Evolutionary conservation across 2,329 filamentous ascomycete species (phyloP).

Genomic region (Trichoderma polysporum): DNA sequence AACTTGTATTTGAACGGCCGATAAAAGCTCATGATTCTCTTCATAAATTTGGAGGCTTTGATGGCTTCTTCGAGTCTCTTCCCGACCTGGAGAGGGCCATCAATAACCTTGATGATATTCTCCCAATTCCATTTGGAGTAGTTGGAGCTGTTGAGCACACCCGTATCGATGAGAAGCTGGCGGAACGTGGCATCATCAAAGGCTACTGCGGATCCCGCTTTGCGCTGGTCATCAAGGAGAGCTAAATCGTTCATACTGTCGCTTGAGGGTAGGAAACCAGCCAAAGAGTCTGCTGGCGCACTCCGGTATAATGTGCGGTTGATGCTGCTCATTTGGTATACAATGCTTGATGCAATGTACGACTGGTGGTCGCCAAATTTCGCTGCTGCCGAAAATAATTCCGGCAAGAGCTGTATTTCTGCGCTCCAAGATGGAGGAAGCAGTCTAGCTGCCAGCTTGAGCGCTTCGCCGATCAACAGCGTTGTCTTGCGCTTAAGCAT

Average conservation of each 20-base stretch:
- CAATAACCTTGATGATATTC: slow-evolving; percentile 82
- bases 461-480: slow-evolving; percentile 82
- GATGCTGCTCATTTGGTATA: slow-evolving; percentile 98
- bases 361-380: slow-evolving; percentile 69
- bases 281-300: slow-evolving; percentile 48
- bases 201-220: slow-evolving; percentile 45
- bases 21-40: slow-evolving; percentile 91
- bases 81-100: slow-evolving; percentile 85
- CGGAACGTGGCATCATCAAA: slow-evolving; percentile 64
- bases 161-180: slow-evolving; percentile 70
- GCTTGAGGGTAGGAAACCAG: slow-evolving; percentile 42
- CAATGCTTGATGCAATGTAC: slow-evolving; percentile 81
- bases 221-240: slow-evolving; percentile 57
- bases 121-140: slow-evolving; percentile 98
- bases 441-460: slow-evolving; percentile 84
- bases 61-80: slow-evolving; percentile 93
- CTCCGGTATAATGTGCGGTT: slow-evolving; percentile 89
- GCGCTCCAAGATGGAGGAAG: slow-evolving; percentile 80
- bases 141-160: slow-evolving; percentile 85
- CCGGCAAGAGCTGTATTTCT: slow-evolving; percentile 82
- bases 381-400: slow-evolving; percentile 75
- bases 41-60: slow-evolving; percentile 93
- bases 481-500: slow-evolving; percentile 84
- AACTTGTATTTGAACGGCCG: slow-evolving; percentile 97
- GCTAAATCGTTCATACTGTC: slow-evolving; percentile 50